These are phyloP conservation scores for Macadamia integrifolia DNA, from an alignment of 164 flowering plant genomes.

Conservation along the genomic window DNA sequence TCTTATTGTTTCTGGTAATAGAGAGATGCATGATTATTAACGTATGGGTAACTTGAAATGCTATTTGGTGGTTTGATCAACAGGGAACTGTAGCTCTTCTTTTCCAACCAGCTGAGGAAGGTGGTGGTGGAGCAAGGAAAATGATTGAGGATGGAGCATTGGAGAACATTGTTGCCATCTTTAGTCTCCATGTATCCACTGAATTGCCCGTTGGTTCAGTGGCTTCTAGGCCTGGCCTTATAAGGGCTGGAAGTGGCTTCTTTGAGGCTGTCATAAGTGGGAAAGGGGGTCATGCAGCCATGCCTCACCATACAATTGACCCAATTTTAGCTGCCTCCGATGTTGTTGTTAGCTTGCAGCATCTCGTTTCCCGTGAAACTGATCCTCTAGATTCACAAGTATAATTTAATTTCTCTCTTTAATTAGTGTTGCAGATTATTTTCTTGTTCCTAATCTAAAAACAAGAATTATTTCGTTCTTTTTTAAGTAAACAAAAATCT, in stretches of 20 bases:
- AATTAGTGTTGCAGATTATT: background rate
- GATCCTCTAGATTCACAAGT: conserved; percentile 83
- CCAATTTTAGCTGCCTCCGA: conserved; percentile 81
- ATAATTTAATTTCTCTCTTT: background rate
- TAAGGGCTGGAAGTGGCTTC: conserved; percentile 65
- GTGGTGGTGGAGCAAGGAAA: conserved; percentile 65
- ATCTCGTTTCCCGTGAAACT: conserved; percentile 76
- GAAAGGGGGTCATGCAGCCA: conserved; percentile 83
- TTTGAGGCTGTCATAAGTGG: conserved; percentile 73
- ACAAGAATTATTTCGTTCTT: too few relatives aligned
- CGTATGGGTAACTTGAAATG: background rate
- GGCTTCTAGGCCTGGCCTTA: conserved; percentile 51
- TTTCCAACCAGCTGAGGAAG: conserved; percentile 90
- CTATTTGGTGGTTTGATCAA: background rate
- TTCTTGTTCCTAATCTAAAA: too few relatives aligned
- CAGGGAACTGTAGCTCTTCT: conserved; percentile 79
- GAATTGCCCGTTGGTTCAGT: conserved; percentile 41
- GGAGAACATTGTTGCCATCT: conserved; percentile 59
- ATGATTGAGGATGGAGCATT: conserved; percentile 50
- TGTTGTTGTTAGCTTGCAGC: conserved; percentile 68
- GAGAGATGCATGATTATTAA: too few relatives aligned
- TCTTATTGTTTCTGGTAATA: background rate
- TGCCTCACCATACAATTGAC: conserved; percentile 69
- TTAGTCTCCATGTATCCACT: conserved; percentile 52
- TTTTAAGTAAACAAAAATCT: too few relatives aligned